Evolutionary conservation across 148 eudicot genomes (phyloP), one percentile per base, ranked within the genome.

Genomic region (Bassia scoparia): DNA sequence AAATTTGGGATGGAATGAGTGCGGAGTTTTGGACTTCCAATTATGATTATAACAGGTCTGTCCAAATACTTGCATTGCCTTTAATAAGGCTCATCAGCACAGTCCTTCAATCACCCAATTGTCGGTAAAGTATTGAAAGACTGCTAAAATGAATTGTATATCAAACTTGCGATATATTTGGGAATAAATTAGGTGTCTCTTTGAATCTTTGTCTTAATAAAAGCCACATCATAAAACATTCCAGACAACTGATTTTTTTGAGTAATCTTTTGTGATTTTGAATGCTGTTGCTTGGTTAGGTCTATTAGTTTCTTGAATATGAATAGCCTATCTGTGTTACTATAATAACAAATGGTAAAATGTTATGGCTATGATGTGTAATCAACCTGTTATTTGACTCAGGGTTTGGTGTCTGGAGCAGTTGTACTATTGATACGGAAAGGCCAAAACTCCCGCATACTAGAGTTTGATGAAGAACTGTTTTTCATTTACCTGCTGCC

Each of bases 401-500:
- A 92, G 97, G 95, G 90, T 21, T 61, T 89, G 83, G 77, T 74
- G 23, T 75, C 97, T 52, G 98, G 98, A 78, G 85, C 68, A 65
- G 73, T 91, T 70, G 88, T 95, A 21, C 72, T 89, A 44, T 48
- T 90, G 74, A 43, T 84, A 68, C 89, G 84, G 68, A 85, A 86
- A 81, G 96, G 96, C 71, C 77, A 80, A 66, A 90, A 76, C 74
- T 88, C 96, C 3, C 87, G 83, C 48, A 83, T 95, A 30, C 81
- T 95, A 43, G 89, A 84, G 50, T 95, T 95, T 79, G 84, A 84
- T 70, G 99, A 95, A 79, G 99, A 95, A 75, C 79, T 95, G 30
- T 95, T 95, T 87, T 95, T 95, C 81, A 92, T 95, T 67, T 95
- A 95, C 82, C 68, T 95, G 75, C 87, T 95, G 53, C 99, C 99